Evolutionary conservation across 1,284 basidiomycete species (phyloP).

Genomic region (Sanguinoderma infundibulare): DNA sequence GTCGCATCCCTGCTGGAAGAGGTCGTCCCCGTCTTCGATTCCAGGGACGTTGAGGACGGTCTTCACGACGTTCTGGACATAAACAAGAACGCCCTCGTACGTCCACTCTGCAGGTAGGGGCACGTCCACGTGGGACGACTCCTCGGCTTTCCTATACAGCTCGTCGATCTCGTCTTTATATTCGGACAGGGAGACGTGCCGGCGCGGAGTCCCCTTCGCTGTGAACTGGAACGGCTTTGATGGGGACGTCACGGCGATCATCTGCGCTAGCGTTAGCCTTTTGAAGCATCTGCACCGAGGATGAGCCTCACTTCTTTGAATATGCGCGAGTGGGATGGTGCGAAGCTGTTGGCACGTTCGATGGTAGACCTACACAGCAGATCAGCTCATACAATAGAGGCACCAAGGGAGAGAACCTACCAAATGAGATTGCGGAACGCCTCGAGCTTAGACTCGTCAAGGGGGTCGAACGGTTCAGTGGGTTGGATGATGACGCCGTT

Average conservation of each 20-base stretch:
- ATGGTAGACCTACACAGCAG: conserved; percentile 39
- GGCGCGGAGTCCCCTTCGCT: conserved; percentile 36
- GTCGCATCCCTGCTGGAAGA: conserved; percentile 42
- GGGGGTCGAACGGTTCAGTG: conserved; percentile 29
- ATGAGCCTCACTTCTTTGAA: conserved; percentile 38
- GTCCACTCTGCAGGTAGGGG: conserved; percentile 31
- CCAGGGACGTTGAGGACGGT: conserved; percentile 26
- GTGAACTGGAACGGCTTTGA: conserved; percentile 38
- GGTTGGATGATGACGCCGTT: conserved; percentile 39
- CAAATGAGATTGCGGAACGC: conserved; percentile 38
- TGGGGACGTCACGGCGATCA: conserved; percentile 34
- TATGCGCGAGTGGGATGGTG: conserved; percentile 43
- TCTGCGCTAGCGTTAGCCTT: conserved; percentile 19
- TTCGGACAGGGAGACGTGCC: conserved; percentile 33
- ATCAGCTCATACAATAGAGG: neutral
- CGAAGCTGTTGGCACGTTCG: conserved; percentile 40
- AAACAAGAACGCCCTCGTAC: conserved; percentile 16
- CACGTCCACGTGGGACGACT: conserved; percentile 25
- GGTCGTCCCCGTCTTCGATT: conserved; percentile 13
- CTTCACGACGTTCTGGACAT: conserved; percentile 30
- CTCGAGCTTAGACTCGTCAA: conserved; percentile 24
- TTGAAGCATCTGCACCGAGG: neutral
- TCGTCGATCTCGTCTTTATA: conserved; percentile 37
- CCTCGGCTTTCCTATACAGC: conserved; percentile 34
- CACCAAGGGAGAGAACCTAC: conserved; percentile 23